phyloP scores from a whole-genome alignment of 768 basidiomycete species.

The Galerina sulciceps region DNA sequence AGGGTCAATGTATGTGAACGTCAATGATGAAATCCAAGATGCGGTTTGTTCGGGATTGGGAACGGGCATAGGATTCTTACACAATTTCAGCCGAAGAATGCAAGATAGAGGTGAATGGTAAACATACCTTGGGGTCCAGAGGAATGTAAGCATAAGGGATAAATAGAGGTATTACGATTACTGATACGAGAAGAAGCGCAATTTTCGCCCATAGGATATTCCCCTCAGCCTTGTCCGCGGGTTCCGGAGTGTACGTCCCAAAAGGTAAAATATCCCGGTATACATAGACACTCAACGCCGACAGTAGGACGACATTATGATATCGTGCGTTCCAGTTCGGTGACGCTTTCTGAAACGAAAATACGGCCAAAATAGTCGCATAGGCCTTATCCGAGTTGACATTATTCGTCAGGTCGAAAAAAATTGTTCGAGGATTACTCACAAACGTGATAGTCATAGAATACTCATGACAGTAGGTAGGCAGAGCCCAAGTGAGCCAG shows the following conservation, averaged over 20 bases:
- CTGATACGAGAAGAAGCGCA: slow-evolving; percentile 42
- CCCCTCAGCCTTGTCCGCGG: slow-evolving; percentile 50
- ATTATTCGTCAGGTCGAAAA: too few relatives aligned
- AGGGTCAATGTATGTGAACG: slow-evolving; percentile 58
- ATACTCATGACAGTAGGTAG: too few relatives aligned
- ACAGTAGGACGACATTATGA: slow-evolving; percentile 29
- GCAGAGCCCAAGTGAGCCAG: too few relatives aligned
- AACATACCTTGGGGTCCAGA: slow-evolving; percentile 46
- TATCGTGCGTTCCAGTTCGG: slow-evolving; percentile 15
- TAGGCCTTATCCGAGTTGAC: too few relatives aligned
- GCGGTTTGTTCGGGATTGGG: slow-evolving; percentile 55
- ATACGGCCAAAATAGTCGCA: too few relatives aligned
- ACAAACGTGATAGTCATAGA: too few relatives aligned
- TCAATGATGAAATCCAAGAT: slow-evolving; percentile 43
- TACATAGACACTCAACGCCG: slow-evolving; percentile 43
- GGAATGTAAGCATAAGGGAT: slow-evolving; percentile 57
- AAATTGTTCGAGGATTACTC: too few relatives aligned
- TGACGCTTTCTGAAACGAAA: too few relatives aligned
- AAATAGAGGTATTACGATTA: slow-evolving; percentile 53
- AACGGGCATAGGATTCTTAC: slow-evolving; percentile 33
- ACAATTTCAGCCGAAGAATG: background rate
- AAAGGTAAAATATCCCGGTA: slow-evolving; percentile 63
- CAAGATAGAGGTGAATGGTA: background rate
- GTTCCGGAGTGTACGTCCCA: slow-evolving; percentile 44
- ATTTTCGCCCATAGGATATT: slow-evolving; percentile 54